Evolutionary conservation across 2,329 filamentous ascomycete genomes (phyloP).

Genomic region (Kalmusia sp.): DNA sequence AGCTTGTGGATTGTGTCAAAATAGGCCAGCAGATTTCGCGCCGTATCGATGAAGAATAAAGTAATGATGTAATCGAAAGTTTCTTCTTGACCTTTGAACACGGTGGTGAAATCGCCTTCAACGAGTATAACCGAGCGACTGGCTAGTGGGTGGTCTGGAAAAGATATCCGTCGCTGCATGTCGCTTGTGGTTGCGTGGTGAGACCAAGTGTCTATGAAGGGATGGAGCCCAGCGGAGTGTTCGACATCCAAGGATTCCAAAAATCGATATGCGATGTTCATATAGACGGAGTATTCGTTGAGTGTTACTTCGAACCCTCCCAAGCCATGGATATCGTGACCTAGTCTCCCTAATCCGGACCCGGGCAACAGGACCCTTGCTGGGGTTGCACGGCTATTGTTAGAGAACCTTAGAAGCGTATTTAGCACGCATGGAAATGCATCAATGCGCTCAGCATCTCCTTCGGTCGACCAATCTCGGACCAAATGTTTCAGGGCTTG

Average conservation of each 20-base stretch:
- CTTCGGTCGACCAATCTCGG: constrained; percentile 62
- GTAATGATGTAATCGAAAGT: constrained; percentile 61
- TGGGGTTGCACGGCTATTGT: not conserved
- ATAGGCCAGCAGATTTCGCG: constrained; percentile 62
- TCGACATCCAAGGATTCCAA: constrained; percentile 45
- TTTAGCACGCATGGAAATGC: constrained; percentile 45
- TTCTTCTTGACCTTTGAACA: constrained; percentile 30
- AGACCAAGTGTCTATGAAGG: constrained; percentile 64
- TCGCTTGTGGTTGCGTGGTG: constrained; percentile 60
- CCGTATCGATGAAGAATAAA: constrained; percentile 68
- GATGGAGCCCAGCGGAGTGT: constrained; percentile 50
- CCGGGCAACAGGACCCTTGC: constrained; percentile 60
- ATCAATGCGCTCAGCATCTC: constrained; percentile 54
- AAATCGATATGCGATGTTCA: constrained; percentile 63
- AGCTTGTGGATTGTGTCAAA: constrained; percentile 61
- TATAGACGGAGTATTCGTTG: constrained; percentile 66
- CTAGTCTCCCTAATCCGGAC: constrained; percentile 60
- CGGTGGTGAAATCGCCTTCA: constrained; percentile 64
- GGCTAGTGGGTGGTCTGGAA: constrained; percentile 49
- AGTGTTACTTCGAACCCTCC: constrained; percentile 58
- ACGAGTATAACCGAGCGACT: constrained; percentile 54
- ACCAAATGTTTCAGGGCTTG: constrained; percentile 66
- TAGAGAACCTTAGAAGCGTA: constrained; percentile 21
- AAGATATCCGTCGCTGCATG: constrained; percentile 55
- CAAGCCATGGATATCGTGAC: constrained; percentile 58